Evolutionary conservation across 2,329 filamentous ascomycete species (phyloP), one percentile per base, ranked within the genome.

Genomic region (Neonectria hederae): DNA sequence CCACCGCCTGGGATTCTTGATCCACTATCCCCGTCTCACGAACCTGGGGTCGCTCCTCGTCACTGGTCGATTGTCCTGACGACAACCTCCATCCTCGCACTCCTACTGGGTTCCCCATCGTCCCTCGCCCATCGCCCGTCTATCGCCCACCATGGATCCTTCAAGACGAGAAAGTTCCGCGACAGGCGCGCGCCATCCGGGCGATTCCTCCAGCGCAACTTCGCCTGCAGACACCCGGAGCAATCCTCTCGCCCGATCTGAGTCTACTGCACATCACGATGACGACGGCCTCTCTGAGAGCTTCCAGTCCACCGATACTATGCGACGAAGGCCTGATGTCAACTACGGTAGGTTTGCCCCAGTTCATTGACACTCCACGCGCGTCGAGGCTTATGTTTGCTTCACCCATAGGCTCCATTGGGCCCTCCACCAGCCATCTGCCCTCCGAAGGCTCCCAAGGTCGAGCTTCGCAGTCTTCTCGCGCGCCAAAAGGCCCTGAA

Each of bases 241-340:
- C 62, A 70, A 71, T 62, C 80, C 81, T 57, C 77, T 79, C 32
- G 69, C 77, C 43, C 76, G 76, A 66, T 73, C 78, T 65, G 78
- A 80, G 53, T 70, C 78, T 49, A 67, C 77, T 49, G 67, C 77
- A 48, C 71, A 72, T 58, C 78, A 76, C 61, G 71, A 75, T 22
- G 82, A 83, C 40, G 83, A 86, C 52, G 79, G 77, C 24, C 74
- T 83, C 52, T 80, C 84, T 5, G 86, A 88, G 70, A 87, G 83
- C 76, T 84, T 83, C 71, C 86, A 88, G 73, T 87, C 87, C 21
- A 84, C 84, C 22, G 88, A 89, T 61, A 89, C 87, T 17, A 80
- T 89, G 69, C 84, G 88, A 69, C 83, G 86, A 69, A 83, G 85
- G 68, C 82, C 85, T 61, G 87, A 90, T 68, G 79, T 78, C 35